Evolutionary conservation across 805 yeast species (phyloP), one percentile per base, ranked within the genome.

Genomic region (Sugiyamaella floridensis): DNA sequence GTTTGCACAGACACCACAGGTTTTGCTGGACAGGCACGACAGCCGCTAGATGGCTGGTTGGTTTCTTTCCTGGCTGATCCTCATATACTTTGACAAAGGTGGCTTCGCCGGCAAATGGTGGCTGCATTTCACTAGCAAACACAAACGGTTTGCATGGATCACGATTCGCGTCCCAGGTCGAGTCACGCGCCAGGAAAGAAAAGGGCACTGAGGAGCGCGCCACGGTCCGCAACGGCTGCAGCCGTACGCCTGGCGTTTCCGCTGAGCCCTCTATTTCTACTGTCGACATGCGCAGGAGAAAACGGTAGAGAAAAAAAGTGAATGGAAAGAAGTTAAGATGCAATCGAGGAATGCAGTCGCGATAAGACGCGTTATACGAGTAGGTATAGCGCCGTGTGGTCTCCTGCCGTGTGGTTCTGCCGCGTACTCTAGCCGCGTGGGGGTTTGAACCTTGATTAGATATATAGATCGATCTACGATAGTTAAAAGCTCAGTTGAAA

Each of bases 41-140:
- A n/a, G 56, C 50, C 6, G 57, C 58, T 46, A 58, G 34, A 20
- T 55, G 52, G 34, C 44, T 43, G 6, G 49, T 40, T 12, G 49
- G 52, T 29, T 48, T 40, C 45, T 43, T 40, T 34, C 47, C 32
- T 6, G 42, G 18, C 22, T 53, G 43, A 2, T 48, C 54, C 26
- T 53, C 56, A 12, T 34, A 42, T 14, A 53, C 54, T 28, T 49
- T 52, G 40, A 44, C 55, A 20, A 52, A 41, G 5, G 48, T 48
- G 18, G 46, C 40, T 12, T 18, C 45, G 14, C 49, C 18, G 16
- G 46, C 12, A n/a, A 28, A 29, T 15, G 16, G 48, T 40, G 37
- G 45, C 19, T 43, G 42, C 19, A n/a, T 16, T 22, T 49, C 53
- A 11, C 43, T 16, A 6, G 49, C 52, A 43, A 37, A 43, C 7